Evolutionary conservation across 495 filamentous ascomycete genomes (phyloP), one percentile per base, ranked within the genome.

Genomic region (Penicillium goetzii): DNA sequence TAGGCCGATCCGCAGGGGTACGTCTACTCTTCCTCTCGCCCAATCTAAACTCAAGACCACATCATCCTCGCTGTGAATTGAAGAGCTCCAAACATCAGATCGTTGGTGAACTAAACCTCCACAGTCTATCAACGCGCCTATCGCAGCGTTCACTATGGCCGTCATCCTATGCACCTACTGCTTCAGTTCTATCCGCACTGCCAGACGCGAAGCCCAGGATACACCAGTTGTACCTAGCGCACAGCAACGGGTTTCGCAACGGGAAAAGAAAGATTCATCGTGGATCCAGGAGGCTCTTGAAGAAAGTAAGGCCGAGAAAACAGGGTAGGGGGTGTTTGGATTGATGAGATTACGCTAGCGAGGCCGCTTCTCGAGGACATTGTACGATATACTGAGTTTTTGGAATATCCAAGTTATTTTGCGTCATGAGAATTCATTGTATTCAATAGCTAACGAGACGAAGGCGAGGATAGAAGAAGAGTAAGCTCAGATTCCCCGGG

Each of bases 121-220:
- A 17, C 59, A 81, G 79, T 81, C 79, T 9, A 52, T 81, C 38
- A 78, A 79, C 60, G 80, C 81, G 9, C 81, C 81, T 19, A 79
- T 83, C 38, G 80, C 78, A 30, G 81, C 81, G 17, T 79, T 84
- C 62, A 80, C 80, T 12, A 82, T 84, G 80, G 80, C 81, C 28
- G 53, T 78, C 23, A 49, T 85, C 26, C 77, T 84, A 2, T 78
- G 74, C 61, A 74, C 80, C 34, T 84, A 85, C 65, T 78, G 79
- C 61, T 63, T 82, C 61, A 80, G 73, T 28, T 83, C 82, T 2
- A 84, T 85, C 53, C 71, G 74, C 41, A 75, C 80, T 26, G 82
- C 82, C 1, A 72, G 78, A 43, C 73, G 71, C 25, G 76, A 79
- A 49, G 74, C 74, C 2, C 71, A 74, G 54, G 55, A 56, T 8